Conservation (phyloP, 1,284 basidiomycete species). For the Meira miltonrushii region DNA sequence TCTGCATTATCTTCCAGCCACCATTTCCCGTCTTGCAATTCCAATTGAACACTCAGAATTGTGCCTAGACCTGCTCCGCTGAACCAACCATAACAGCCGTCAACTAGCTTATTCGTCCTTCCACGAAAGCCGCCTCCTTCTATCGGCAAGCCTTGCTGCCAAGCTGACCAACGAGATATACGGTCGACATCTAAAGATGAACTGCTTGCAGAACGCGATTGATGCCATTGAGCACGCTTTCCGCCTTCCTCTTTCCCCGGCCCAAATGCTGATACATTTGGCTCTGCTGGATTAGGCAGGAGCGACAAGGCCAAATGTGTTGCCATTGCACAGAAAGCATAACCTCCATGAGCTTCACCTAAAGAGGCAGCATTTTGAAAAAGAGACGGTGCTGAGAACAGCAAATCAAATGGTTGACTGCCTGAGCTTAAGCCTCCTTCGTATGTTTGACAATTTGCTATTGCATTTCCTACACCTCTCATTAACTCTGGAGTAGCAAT, state of each 20-base stretch:
- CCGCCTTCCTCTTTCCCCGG: background rate
- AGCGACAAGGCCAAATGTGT: conserved; percentile 73
- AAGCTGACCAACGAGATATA: conserved; percentile 74
- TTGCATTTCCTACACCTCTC: conserved; percentile 32
- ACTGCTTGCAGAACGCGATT: conserved; percentile 36
- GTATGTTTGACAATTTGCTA: conserved; percentile 83
- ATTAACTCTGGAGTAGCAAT: conserved; percentile 83
- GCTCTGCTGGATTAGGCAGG: conserved; percentile 38
- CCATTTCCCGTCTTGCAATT: conserved; percentile 48
- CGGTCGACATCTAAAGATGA: conserved; percentile 60
- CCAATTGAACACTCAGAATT: conserved; percentile 66
- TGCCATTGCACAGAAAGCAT: conserved; percentile 86
- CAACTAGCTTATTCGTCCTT: conserved; percentile 93
- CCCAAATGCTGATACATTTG: background rate
- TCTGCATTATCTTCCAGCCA: conserved; percentile 11
- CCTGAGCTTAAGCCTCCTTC: conserved; percentile 91
- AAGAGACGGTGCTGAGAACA: conserved; percentile 15
- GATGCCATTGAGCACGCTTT: background rate
- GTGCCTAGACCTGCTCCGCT: conserved; percentile 86
- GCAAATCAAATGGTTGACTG: conserved; percentile 61
- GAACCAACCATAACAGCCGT: conserved; percentile 97
- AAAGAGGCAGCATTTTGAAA: conserved; percentile 56
- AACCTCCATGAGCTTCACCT: conserved; percentile 95
- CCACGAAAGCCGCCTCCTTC: conserved; percentile 92
- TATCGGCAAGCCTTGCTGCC: conserved; percentile 76